phyloP scores from a whole-genome alignment of 805 yeast genomes.

The Saccharomycopsis guyanensis region DNA sequence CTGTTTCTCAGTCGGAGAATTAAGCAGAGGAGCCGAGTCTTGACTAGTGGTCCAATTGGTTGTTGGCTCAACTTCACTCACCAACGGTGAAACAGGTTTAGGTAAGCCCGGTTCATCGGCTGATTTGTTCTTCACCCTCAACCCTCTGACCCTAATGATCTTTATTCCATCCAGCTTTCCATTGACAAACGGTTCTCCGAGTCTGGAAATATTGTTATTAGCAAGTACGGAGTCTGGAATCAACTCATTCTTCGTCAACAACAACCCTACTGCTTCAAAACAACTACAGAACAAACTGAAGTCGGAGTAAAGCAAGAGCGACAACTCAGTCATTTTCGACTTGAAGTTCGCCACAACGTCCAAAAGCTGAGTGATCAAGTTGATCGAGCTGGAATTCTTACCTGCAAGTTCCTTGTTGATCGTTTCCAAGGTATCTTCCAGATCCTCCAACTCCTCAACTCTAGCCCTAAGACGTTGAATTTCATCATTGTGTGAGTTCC shows the following conservation, averaged over 20 bases:
- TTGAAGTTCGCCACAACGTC: slow-evolving; percentile 27
- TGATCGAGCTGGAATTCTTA: slow-evolving; percentile 23
- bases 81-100: slow-evolving; percentile 27
- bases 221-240: slow-evolving; percentile 11
- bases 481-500: slow-evolving; percentile 42
- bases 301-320: slow-evolving; percentile 33
- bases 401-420: slow-evolving; percentile 33
- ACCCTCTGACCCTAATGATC: slow-evolving; percentile 74
- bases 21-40: neutral
- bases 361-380: slow-evolving; percentile 28
- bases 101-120: slow-evolving; percentile 32
- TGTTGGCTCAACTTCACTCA: slow-evolving; percentile 30
- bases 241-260: slow-evolving; percentile 41
- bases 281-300: slow-evolving; percentile 46
- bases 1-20: too few species aligned
- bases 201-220: slow-evolving; percentile 15
- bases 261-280: slow-evolving; percentile 70
- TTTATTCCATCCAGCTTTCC: slow-evolving; percentile 32
- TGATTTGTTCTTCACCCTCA: slow-evolving; percentile 40
- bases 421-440: slow-evolving; percentile 34
- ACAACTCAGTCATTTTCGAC: slow-evolving; percentile 36
- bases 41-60: slow-evolving; percentile 41
- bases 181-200: slow-evolving; percentile 14
- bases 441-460: slow-evolving; percentile 44
- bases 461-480: slow-evolving; percentile 37